phyloP scores from a whole-genome alignment of 495 filamentous ascomycete genomes.

The Pseudomonodictys pantanalensis region DNA sequence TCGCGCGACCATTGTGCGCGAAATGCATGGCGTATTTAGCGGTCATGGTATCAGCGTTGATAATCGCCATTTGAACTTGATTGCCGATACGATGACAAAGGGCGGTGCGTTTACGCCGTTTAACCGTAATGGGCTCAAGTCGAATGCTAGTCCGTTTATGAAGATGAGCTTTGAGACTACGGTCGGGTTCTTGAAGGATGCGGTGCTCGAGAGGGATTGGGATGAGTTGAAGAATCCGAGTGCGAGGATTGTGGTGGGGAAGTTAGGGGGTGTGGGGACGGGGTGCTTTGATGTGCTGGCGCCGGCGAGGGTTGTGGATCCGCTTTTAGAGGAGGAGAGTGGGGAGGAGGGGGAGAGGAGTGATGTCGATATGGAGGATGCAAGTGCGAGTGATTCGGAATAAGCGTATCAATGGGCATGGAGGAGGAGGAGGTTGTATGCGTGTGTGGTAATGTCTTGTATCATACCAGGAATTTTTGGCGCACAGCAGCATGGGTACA shows the following conservation, averaged over 20 bases:
- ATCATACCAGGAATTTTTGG: too few relatives aligned
- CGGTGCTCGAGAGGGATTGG: constrained; percentile 82
- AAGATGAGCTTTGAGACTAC: constrained; percentile 99
- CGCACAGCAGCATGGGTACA: too few relatives aligned
- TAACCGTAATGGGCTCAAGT: constrained; percentile 80
- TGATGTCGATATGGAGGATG: constrained; percentile 10
- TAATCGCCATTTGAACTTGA: constrained; percentile 87
- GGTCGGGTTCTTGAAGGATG: constrained; percentile 85
- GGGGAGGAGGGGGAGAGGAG: neutral
- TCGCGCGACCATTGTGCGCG: constrained; percentile 77
- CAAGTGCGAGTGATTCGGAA: neutral
- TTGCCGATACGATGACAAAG: constrained; percentile 94
- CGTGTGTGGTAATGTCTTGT: neutral
- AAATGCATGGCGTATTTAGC: constrained; percentile 83
- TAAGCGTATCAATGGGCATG: too few relatives aligned
- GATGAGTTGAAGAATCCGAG: constrained; percentile 85
- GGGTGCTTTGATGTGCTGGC: constrained; percentile 87
- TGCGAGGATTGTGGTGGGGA: constrained; percentile 83
- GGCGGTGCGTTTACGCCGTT: constrained; percentile 84
- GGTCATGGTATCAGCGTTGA: constrained; percentile 94
- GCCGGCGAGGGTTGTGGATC: constrained; percentile 45
- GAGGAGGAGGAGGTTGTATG: too few relatives aligned
- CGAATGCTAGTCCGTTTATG: constrained; percentile 81
- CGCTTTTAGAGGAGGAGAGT: neutral
- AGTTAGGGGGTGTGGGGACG: constrained; percentile 76